Evolutionary conservation across 495 filamentous ascomycete species (phyloP), one percentile per base, ranked within the genome.

Genomic region (Lindgomyces ingoldianus): DNA sequence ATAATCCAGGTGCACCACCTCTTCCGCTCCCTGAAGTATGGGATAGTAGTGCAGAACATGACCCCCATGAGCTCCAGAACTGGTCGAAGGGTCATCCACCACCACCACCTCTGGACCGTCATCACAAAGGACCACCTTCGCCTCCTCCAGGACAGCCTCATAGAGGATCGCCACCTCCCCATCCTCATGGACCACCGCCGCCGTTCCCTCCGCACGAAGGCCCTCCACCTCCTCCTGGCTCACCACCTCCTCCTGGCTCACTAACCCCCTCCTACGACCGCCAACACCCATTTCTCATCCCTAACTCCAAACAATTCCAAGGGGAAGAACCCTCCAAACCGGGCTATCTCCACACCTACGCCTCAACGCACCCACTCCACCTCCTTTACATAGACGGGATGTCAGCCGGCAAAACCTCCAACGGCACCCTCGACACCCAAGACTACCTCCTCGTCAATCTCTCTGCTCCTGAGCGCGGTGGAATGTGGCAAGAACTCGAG

Each of bases 381-480:
- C 77, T 87, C 0, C 66, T 89, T 24, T 89, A 89, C 55, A 70
- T 88, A 39, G 85, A 89, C 61, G 85, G 86, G 8, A 83, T 81
- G 75, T 81, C 80, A 2, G 85, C 85, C 0, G 85, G 75, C 4
- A 88, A 87, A 65, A 80, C 81, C 1, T 14, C 58, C 1, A 81
- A 85, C 66, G 86, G 86, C 1, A 87, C 85, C 0, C 73, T 87
- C 10, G 86, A 89, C 66, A 80, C 79, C 6, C 84, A 86, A 60
- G 85, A 89, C 67, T 64, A 76, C 14, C 63, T 87, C 8, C 72
- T 87, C 4, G 76, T 79, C 44, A 73, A 75, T 25, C 59, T 66
- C 14, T 64, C 61, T 1, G 50, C 44, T 10, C 64, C 54, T 18
- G 19, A 19, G 2, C 69, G 69, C 6, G 50, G 68, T 14, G 45